Base-by-base conservation (phyloP, 164 flowering plant species). In the Nymphaea colorata region DNA sequence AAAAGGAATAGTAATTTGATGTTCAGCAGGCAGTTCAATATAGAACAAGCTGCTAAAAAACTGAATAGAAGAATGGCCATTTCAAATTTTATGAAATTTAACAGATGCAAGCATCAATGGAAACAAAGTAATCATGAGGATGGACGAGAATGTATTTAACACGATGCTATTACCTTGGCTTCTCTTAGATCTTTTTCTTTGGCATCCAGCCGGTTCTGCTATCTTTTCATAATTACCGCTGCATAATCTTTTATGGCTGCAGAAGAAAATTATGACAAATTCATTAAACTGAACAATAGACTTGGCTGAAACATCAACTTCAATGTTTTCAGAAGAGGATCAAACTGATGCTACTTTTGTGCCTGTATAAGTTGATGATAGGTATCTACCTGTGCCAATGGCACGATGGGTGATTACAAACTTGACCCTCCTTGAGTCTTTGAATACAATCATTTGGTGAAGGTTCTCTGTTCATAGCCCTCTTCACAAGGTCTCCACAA, bases 381-480 rank as follows among this genome's bases (percentile, higher is more conserved):
- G 41, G 10, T 66, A 43, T 17, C 73, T 60, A 70, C 73, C 60
- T 60, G 44, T 70, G 73, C 73, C 73, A 70, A 16, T 65, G 68
- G 61, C 73, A 70, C 17, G 62, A 42, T 6, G 64, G 12, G 45
- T 65, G 59, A 6, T 64, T 67, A 65, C 73, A 70, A 43, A 47
- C 65, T 25, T n/a, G 36, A 47, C 44, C 12, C 11, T 59, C 57
- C 4, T 7, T 25, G 42, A 57, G 42, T 43, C 43, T 70, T 70
- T 25, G 68, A 65, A 60, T 59, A 44, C 68, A 70, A 68, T 70
- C 73, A 70, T 11, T 65, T 42, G 68, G n/a, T 44, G 73, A 70
- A 59, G 73, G 73, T 44, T 66, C 68, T 60, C 64, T 66, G 59
- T 70, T 70, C 73, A 70, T 60, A 43, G 73, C 68, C 64, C 68